Base-by-base conservation (phyloP, 108 stramenopile genomes). In the Cyclotella distinguenda region DNA sequence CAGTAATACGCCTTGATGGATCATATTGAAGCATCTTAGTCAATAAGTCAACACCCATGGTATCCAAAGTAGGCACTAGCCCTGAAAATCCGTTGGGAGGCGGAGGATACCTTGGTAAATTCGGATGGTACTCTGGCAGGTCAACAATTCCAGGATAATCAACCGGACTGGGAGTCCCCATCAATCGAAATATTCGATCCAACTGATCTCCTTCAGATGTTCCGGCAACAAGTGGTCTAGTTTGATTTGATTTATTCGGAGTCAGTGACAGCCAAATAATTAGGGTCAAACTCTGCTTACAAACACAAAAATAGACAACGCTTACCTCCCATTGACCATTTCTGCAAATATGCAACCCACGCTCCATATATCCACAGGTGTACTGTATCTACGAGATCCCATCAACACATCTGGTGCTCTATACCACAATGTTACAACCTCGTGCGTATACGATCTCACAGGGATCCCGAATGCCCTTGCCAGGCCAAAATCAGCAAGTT, bases 401-500 rank as follows among this genome's bases (percentile, higher is more conserved):
- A 99, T 85, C 39, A 99, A 76, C 5, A 99, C 97, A 70, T 99
- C 99, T 0, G 99, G 99, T 9, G 99, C 96, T 13, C 99, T 86
- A 65, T 99, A 99, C 99, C 99, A 99, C 45, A 99, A 79, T 6
- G 99, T 99, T 3, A 99, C 99, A 32, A 99, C 92, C 77, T 93
- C 96, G 64, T 94, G 93, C 0, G 96, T 97, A 64, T 95, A 97
- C 31, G 78, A 74, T 16, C 99, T 66, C 1, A 98, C 95, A 11
- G 99, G 99, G 43, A 99, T 97, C 0, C 96, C 96, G 79, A 98
- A 99, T 6, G 97, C 97, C 32, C 99, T 56, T 0, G 98, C 98
- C 27, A 99, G 77, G 19, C 99, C 99, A 83, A 99, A 99, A 67
- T 99, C 99, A 0, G 99, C 99, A 16, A 99, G 81, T 87, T 99